Percentiles rank a stretch among this genome's conserved stretches.
These are phyloP conservation scores for Penicillium sclerotigenum DNA, from an alignment of 2,329 filamentous ascomycete genomes.

Conservation along the genomic window DNA sequence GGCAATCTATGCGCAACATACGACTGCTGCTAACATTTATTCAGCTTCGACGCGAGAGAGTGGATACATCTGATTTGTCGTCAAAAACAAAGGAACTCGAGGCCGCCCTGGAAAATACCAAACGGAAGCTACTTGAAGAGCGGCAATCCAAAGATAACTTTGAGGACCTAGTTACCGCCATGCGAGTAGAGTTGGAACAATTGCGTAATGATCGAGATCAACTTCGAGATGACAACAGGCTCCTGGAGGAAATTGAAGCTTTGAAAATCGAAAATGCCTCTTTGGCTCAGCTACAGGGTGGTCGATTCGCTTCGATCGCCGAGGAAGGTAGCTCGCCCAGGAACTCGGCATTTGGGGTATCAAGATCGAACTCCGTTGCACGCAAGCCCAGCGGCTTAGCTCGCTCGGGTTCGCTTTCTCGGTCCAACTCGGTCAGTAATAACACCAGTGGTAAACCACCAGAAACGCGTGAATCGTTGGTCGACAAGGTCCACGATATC, in stretches of 20 bases:
- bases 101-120: conserved; percentile 73
- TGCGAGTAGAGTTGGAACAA: conserved; percentile 77
- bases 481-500: conserved; percentile 83
- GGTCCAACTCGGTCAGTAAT: conserved; percentile 53
- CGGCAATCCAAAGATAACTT: conserved; percentile 86
- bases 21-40: conserved; percentile 1
- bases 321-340: conserved; percentile 53
- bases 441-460: conserved; percentile 44
- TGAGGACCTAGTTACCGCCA: conserved; percentile 80
- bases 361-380: conserved; percentile 66
- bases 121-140: conserved; percentile 79
- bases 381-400: conserved; percentile 45
- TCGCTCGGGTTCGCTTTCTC: conserved; percentile 52
- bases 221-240: conserved; percentile 81
- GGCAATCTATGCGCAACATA: not conserved
- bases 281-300: conserved; percentile 48
- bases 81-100: conserved; percentile 75
- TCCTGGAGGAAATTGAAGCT: conserved; percentile 72
- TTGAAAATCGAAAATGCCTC: conserved; percentile 53
- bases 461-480: conserved; percentile 66
- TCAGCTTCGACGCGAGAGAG: conserved; percentile 52
- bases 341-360: conserved; percentile 53
- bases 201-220: conserved; percentile 80
- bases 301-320: conserved; percentile 58
- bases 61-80: conserved; percentile 45